Evolutionary conservation across 148 eudicot species (phyloP).

Genomic region (Amaranthus cruentus): DNA sequence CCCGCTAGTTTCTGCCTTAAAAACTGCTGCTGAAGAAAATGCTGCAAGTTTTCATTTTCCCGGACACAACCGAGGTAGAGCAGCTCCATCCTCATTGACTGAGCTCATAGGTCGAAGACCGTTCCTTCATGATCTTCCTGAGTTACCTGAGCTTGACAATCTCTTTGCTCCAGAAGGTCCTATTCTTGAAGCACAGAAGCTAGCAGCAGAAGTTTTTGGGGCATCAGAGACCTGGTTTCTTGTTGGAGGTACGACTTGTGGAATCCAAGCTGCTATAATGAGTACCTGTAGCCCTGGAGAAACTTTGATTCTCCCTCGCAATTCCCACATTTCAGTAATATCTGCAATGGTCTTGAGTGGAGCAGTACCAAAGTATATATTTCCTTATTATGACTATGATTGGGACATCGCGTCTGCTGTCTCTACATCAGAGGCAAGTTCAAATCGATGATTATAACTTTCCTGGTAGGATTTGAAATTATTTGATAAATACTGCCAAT

Average conservation of each 20-base stretch:
- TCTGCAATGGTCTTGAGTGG: conserved; percentile 77
- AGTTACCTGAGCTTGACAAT: conserved; percentile 49
- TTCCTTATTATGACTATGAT: conserved; percentile 50
- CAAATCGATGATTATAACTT: conserved; percentile 1
- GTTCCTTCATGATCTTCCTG: conserved; percentile 52
- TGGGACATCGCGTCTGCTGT: conserved; percentile 71
- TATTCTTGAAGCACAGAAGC: conserved; percentile 59
- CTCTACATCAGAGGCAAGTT: conserved; percentile 66
- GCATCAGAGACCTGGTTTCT: conserved; percentile 88
- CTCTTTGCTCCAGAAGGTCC: conserved; percentile 69
- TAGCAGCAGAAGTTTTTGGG: conserved; percentile 69
- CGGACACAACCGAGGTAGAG: conserved; percentile 76
- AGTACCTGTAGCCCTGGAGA: conserved; percentile 79
- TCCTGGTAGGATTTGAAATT: background rate
- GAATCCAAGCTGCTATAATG: conserved; percentile 75
- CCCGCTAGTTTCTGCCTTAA: conserved; percentile 64
- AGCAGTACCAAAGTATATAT: conserved; percentile 55
- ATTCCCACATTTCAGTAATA: conserved; percentile 65
- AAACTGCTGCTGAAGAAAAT: conserved; percentile 52
- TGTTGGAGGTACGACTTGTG: conserved; percentile 93
- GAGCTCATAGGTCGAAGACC: conserved; percentile 55
- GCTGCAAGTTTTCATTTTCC: conserved; percentile 82
- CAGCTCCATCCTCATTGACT: conserved; percentile 63
- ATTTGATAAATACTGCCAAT: background rate
- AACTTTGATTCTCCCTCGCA: conserved; percentile 68